Percentiles rank a stretch among this genome's conserved stretches.
Conservation (phyloP, 2,329 filamentous ascomycete genomes). For the Colletotrichum theobromicola region DNA sequence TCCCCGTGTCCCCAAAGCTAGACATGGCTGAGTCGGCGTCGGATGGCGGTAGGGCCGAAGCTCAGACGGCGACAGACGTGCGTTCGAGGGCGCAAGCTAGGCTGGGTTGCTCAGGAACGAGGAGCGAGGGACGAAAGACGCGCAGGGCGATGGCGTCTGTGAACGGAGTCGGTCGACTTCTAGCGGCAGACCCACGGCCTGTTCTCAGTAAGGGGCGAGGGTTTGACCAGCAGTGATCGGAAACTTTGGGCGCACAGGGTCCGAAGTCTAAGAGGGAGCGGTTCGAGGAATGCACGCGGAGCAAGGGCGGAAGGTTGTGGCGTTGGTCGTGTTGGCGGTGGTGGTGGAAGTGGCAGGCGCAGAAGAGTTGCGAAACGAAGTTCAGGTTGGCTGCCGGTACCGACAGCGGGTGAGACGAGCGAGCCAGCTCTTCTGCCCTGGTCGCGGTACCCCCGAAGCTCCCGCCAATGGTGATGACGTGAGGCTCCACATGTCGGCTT, state of each 20-base stretch:
- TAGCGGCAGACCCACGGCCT: constrained; percentile 5
- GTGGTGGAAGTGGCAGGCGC: neutral
- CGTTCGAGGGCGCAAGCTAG: constrained; percentile 5
- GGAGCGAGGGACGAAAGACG: neutral
- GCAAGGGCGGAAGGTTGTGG: constrained; percentile 4
- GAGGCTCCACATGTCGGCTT: constrained; percentile 8
- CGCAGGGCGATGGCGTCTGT: neutral
- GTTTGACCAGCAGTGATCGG: constrained; percentile 5
- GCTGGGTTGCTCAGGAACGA: neutral
- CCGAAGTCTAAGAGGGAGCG: constrained; percentile 7
- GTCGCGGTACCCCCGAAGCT: constrained; percentile 4
- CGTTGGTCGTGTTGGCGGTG: neutral
- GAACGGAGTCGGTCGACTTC: neutral
- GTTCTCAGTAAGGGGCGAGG: constrained; percentile 3
- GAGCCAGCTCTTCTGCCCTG: constrained; percentile 2
- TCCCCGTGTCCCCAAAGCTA: constrained; percentile 19
- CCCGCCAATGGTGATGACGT: constrained; percentile 20
- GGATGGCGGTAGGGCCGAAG: constrained; percentile 8
- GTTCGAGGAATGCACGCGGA: constrained; percentile 5
- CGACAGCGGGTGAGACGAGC: neutral
- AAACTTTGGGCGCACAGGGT: constrained; percentile 18
- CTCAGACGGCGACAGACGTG: constrained; percentile 17
- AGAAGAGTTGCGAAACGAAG: constrained; percentile 15
- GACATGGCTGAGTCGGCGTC: constrained; percentile 18
- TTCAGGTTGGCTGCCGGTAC: neutral